Evolutionary conservation across 768 basidiomycete genomes (phyloP).

Genomic region (Rhodotorula sphaerocarpa): DNA sequence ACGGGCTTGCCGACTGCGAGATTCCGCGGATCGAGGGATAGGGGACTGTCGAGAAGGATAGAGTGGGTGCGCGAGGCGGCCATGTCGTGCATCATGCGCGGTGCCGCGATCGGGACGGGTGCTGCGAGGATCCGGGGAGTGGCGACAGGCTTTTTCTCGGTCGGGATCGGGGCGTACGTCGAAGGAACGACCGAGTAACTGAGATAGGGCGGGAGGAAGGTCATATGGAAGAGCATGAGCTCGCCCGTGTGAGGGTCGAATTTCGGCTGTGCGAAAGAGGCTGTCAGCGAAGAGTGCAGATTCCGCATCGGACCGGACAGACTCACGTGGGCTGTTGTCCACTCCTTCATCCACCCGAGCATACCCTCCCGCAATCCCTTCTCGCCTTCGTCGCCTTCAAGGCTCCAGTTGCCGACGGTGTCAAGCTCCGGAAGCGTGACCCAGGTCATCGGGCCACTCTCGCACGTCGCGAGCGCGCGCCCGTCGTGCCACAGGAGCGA

Average conservation of each 20-base stretch:
- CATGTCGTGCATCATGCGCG: conserved; percentile 47
- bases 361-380: conserved; percentile 26
- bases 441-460: conserved; percentile 44
- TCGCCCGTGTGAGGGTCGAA: conserved; percentile 39
- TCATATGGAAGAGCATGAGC: conserved; percentile 35
- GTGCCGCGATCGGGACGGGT: conserved; percentile 18
- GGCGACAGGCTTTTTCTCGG: conserved; percentile 9
- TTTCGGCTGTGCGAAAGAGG: conserved; percentile 24
- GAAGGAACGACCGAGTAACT: conserved; percentile 38
- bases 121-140: conserved; percentile 27
- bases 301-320: no score
- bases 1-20: conserved; percentile 41
- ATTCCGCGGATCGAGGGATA: conserved; percentile 45
- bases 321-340: conserved; percentile 35
- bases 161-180: conserved; percentile 1
- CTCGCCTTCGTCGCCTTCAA: conserved; percentile 33
- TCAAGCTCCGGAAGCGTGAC: conserved; percentile 44
- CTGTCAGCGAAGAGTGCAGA: not conserved
- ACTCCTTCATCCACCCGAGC: conserved; percentile 35
- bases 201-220: conserved; percentile 38
- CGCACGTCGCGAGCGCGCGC: conserved; percentile 44
- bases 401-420: conserved; percentile 42
- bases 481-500: conserved; percentile 43
- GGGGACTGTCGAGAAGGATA: conserved; percentile 46
- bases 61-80: conserved; percentile 44